phyloP scores from a whole-genome alignment of 1,284 basidiomycete species.

The Rhodofomes roseus region DNA sequence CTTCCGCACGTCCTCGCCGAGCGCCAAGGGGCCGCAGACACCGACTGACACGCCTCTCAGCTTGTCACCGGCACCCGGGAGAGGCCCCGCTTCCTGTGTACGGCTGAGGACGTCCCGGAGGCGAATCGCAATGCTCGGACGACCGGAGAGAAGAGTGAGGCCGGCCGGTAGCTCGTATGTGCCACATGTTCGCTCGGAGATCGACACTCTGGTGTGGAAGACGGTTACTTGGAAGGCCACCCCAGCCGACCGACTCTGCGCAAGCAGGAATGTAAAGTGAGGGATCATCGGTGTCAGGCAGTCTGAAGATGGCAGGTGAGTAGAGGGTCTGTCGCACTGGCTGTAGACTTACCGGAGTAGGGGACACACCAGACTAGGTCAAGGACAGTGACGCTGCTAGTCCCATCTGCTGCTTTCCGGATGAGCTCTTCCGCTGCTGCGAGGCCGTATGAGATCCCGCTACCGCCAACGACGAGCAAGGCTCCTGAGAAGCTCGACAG shows the following conservation, averaged over 20 bases:
- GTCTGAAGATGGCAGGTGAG: no score
- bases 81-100: slow-evolving; percentile 29
- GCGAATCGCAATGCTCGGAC: slow-evolving; percentile 42
- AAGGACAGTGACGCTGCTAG: slow-evolving; percentile 55
- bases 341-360: slow-evolving; percentile 51
- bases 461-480: slow-evolving; percentile 66
- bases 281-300: slow-evolving; percentile 53
- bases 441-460: slow-evolving; percentile 69
- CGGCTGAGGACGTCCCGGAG: slow-evolving; percentile 47
- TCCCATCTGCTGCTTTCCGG: slow-evolving; percentile 45
- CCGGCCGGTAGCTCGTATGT: slow-evolving; percentile 36
- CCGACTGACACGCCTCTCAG: slow-evolving; percentile 60
- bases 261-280: slow-evolving; percentile 47
- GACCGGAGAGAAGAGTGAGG: slow-evolving; percentile 44
- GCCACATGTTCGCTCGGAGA: slow-evolving; percentile 28
- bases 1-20: slow-evolving; percentile 53
- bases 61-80: slow-evolving; percentile 25
- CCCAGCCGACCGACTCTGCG: slow-evolving; percentile 36
- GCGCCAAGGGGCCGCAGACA: slow-evolving; percentile 59
- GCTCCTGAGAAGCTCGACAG: slow-evolving; percentile 63
- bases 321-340: no score
- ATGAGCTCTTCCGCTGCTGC: slow-evolving; percentile 64
- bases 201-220: slow-evolving; percentile 57
- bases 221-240: slow-evolving; percentile 46
- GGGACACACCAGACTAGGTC: slow-evolving; percentile 67